Evolutionary conservation across 2,329 filamentous ascomycete genomes (phyloP).

Genomic region (Neurospora crassa): DNA sequence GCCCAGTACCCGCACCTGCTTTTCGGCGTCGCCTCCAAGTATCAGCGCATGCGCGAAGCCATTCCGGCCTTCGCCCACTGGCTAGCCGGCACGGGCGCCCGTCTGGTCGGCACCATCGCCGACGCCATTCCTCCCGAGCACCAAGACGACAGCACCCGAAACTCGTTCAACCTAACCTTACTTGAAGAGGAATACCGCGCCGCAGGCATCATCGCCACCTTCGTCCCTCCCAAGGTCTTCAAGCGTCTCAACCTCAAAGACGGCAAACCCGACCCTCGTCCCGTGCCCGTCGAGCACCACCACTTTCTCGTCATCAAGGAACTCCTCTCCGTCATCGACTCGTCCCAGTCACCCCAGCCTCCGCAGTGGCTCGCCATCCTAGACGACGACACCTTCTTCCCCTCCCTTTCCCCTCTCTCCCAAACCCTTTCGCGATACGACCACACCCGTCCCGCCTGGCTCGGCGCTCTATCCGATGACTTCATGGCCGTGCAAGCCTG

Average conservation of each 20-base stretch:
- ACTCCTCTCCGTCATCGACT: constrained; percentile 33
- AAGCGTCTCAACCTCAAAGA: constrained; percentile 10
- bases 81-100: constrained; percentile 40
- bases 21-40: constrained; percentile 48
- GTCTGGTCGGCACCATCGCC: constrained; percentile 41
- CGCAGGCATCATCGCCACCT: constrained; percentile 21
- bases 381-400: constrained; percentile 57
- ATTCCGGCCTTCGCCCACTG: constrained; percentile 45
- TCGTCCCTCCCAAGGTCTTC: constrained; percentile 20
- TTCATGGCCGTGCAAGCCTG: constrained; percentile 39
- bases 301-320: constrained; percentile 47
- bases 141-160: background rate
- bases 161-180: constrained; percentile 15
- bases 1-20: constrained; percentile 38
- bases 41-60: constrained; percentile 39
- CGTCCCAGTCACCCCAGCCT: constrained; percentile 23
- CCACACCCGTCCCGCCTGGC: constrained; percentile 38
- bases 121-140: constrained; percentile 23
- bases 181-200: constrained; percentile 23
- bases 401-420: constrained; percentile 40
- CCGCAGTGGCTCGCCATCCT: constrained; percentile 44
- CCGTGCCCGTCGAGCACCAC: constrained; percentile 36
- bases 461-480: constrained; percentile 50
- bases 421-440: constrained; percentile 38
- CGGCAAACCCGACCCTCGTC: constrained; percentile 10